Evolutionary conservation across 2,329 filamentous ascomycete species (phyloP).

Genomic region (Cytospora paraplurivora): DNA sequence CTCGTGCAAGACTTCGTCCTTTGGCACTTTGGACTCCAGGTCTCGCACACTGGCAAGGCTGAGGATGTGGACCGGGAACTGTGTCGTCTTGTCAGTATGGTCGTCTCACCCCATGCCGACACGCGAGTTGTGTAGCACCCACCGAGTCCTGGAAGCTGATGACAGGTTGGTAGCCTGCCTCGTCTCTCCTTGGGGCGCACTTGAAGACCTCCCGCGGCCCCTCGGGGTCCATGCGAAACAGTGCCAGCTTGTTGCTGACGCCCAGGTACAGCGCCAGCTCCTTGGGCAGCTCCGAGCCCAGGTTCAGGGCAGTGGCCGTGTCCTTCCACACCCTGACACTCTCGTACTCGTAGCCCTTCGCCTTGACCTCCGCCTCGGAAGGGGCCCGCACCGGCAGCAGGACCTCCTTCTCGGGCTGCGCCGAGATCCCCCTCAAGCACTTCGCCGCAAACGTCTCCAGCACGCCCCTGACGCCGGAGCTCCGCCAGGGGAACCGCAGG

Average conservation of each 20-base stretch:
- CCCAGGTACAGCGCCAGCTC: constrained; percentile 69
- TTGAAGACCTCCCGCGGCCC: constrained; percentile 60
- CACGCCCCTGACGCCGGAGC: constrained; percentile 50
- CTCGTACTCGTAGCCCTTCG: constrained; percentile 60
- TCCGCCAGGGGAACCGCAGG: constrained; percentile 65
- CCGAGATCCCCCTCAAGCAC: constrained; percentile 50
- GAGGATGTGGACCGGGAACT: constrained; percentile 72
- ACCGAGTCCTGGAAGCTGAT: constrained; percentile 72
- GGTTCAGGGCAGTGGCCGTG: constrained; percentile 54
- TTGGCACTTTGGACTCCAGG: constrained; percentile 57
- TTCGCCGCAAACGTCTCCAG: constrained; percentile 52
- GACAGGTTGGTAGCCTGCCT: constrained; percentile 64
- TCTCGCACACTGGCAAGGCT: constrained; percentile 66
- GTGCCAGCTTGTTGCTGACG: constrained; percentile 62
- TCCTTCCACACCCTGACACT: constrained; percentile 69
- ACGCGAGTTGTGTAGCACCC: constrained; percentile 38
- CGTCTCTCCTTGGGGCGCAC: constrained; percentile 59
- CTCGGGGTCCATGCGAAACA: constrained; percentile 68
- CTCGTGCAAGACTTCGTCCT: constrained; percentile 48
- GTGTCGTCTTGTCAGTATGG: constrained; percentile 8
- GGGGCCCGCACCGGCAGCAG: constrained; percentile 67
- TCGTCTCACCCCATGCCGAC: not conserved
- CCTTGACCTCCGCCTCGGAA: constrained; percentile 56
- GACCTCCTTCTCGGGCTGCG: constrained; percentile 64
- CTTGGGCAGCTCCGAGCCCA: constrained; percentile 59